Evolutionary conservation across 108 stramenopile genomes (phyloP).

Genomic region (Stephanodiscus triporus): DNA sequence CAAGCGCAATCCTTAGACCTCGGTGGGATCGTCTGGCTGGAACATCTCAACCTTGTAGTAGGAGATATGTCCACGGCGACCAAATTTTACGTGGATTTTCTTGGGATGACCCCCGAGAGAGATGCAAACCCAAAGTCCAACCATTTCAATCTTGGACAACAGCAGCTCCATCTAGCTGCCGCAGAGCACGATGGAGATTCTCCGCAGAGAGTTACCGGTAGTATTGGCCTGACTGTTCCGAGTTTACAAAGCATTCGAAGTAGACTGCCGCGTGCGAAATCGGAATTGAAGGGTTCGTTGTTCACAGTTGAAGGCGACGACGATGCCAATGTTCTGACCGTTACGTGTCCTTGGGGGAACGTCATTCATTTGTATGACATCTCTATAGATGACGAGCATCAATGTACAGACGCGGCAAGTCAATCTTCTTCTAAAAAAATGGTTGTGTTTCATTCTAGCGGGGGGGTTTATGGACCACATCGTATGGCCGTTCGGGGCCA

Average conservation of each 20-base stretch:
- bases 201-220: slow-evolving; percentile 47
- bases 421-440: slow-evolving; percentile 49
- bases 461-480: slow-evolving; percentile 39
- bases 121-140: slow-evolving; percentile 37
- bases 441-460: slow-evolving; percentile 41
- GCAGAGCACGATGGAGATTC: slow-evolving; percentile 31
- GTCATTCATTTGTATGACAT: slow-evolving; percentile 49
- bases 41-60: slow-evolving; percentile 70
- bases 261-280: slow-evolving; percentile 17
- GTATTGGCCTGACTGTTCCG: slow-evolving; percentile 52
- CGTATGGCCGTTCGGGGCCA: slow-evolving; percentile 45
- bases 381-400: slow-evolving; percentile 33
- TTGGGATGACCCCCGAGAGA: slow-evolving; percentile 53
- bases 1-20: slow-evolving; percentile 34
- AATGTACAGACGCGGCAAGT: neutral
- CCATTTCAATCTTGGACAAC: slow-evolving; percentile 71
- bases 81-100: slow-evolving; percentile 59
- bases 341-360: slow-evolving; percentile 57
- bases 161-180: slow-evolving; percentile 72
- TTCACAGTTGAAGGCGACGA: slow-evolving; percentile 34
- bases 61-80: slow-evolving; percentile 47
- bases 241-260: slow-evolving; percentile 39
- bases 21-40: slow-evolving; percentile 61
- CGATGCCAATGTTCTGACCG: slow-evolving; percentile 34
- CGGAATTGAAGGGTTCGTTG: slow-evolving; percentile 24